Evolutionary conservation across 441 rosid genomes (phyloP), one percentile per base, ranked within the genome.

Genomic region (Sinapis alba): DNA sequence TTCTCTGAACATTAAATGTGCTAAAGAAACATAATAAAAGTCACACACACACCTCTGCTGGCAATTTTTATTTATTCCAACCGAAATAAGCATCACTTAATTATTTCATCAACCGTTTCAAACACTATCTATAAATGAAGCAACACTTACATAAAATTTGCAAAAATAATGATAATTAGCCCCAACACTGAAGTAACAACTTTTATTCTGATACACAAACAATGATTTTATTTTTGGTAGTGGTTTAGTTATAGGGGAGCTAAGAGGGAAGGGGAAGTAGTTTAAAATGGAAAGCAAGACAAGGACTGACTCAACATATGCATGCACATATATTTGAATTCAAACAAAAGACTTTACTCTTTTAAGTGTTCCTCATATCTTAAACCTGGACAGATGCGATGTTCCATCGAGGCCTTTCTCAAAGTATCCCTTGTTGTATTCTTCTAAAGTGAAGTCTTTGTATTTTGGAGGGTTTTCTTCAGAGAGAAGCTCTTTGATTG

Each of bases 401-500:
- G 78, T 64, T 7, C 87, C 90, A 64, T 83, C 88, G 0, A 82
- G 76, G 8, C 89, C 89, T 81, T 85, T 84, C 16, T 58, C 27
- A 3, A 7, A 7, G 65, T 50, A 82, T 26, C 80, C 74, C 5
- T 59, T 2, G 1, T 58, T 41, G 62, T 78, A 89, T 2, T 85
- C 89, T 7, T 30, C 56, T 5, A 80, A 24, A 3, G 82, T 82
- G 10, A 80, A 68, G 63, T 85, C 85, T 72, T 78, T 82, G 68
- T 86, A 86, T 54, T 63, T 68, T 1, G 90, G 84, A 60, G 89
- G 88, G 75, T 83, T 85, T 7, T 83, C 81, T 74, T 86, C 87
- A 1, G 90, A 84, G 6, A 86, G 24, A 59, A 91, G 79, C 81
- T 89, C 90, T 36, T 78, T 80, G 59, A 88, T 82, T 26, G 94